Evolutionary conservation across 345 rosid genomes (phyloP).

Genomic region (Euphorbia lathyris): DNA sequence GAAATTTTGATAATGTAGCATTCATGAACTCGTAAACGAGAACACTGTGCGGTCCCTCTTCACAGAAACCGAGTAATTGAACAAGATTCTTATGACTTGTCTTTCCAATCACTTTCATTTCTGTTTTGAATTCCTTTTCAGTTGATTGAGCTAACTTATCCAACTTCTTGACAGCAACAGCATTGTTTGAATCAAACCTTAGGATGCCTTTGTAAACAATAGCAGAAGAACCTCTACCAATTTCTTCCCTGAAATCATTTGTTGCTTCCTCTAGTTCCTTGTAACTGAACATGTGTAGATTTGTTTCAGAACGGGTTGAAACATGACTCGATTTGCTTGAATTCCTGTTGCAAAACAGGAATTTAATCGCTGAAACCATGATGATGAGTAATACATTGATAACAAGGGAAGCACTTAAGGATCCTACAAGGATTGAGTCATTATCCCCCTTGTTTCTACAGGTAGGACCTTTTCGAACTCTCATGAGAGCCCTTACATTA

Average conservation of each 20-base stretch:
- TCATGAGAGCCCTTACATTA: neutral
- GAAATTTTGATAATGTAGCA: constrained; percentile 9
- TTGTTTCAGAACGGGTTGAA: neutral
- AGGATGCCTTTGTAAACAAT: constrained; percentile 32
- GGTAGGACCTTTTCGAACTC: constrained; percentile 4
- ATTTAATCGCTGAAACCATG: neutral
- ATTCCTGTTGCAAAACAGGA: neutral
- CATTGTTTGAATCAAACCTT: constrained; percentile 9
- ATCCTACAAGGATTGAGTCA: neutral
- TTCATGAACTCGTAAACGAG: constrained; percentile 18
- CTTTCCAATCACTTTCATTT: constrained; percentile 25
- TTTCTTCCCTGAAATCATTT: constrained; percentile 26
- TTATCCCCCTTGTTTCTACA: neutral
- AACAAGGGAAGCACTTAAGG: neutral
- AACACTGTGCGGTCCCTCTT: constrained; percentile 10
- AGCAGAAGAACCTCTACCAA: constrained; percentile 38
- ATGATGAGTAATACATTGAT: neutral
- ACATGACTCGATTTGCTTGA: no score
- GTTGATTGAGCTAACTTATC: constrained; percentile 20
- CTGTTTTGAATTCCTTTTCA: constrained; percentile 30
- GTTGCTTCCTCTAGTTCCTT: constrained; percentile 25
- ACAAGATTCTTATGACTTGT: constrained; percentile 26
- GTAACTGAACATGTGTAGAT: constrained; percentile 21
- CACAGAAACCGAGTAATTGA: constrained; percentile 17
- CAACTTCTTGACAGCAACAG: constrained; percentile 28